Base-by-base conservation (phyloP, 495 filamentous ascomycete genomes). In the Neurospora intermedia region DNA sequence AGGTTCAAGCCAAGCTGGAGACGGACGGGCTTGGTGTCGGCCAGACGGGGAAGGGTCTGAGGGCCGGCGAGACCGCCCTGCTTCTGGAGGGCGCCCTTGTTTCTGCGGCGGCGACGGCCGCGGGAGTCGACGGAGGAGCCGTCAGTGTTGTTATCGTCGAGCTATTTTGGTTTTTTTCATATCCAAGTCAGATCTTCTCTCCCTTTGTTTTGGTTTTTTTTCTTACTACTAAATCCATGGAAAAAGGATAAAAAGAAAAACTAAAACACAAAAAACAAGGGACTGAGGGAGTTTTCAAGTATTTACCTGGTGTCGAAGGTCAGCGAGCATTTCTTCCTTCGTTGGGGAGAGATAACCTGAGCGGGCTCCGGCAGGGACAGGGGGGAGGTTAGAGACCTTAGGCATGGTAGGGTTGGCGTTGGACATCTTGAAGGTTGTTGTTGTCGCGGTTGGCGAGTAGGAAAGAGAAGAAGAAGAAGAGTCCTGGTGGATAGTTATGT, bases 401-500 rank as follows among this genome's bases (percentile, higher is more conserved):
- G 78, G 76, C 77, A 80, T 78, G 76, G 71, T 59, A 39, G 77
- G 74, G 76, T 80, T 80, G 72, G 77, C 71, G 43, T 38, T 35
- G 27, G 73, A 74, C 74, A 79, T 78, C 40, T 70, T 77, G 74
- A 54, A 40, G 23, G 40, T 73, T 23, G 9, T 41, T 41, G 40
- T 41, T 11, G 59, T 69, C 35, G 20, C 43, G 39, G 23, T 41
- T 66, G 23, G 54, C 54, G 46, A 35, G 10, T 59, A 43, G n/a
- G n/a, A 38, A 4, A 41, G 31, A 5, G 46, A 71, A 27, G 35
- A 38, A 38, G 35, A 38, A 38, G 35, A 85, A 76, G 74, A 86
- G 69, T 87, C 83, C 82, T 74, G 77, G 70, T 87, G 83, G 83
- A 88, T 85, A 20, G 77, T 88, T 59, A 79, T 81, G 59, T 74